Conservation (phyloP, 2,329 filamentous ascomycete species). For the Ophiostoma tasmaniense region DNA sequence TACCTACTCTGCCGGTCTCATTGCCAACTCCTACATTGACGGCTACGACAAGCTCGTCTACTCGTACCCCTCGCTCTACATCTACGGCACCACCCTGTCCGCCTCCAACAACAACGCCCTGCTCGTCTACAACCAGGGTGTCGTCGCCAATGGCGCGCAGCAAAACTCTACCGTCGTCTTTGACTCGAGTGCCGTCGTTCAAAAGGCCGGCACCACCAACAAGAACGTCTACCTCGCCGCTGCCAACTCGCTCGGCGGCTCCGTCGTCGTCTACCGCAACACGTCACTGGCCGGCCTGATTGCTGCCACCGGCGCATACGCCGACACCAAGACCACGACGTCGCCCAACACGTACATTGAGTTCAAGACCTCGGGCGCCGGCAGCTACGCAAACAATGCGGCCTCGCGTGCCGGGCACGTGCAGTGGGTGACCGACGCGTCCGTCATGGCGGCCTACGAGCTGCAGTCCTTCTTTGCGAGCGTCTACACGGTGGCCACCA, state of each 20-base stretch:
- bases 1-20: constrained; percentile 29
- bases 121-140: constrained; percentile 29
- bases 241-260: constrained; percentile 31
- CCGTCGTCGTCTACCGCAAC: constrained; percentile 34
- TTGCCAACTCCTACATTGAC: constrained; percentile 38
- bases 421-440: constrained; percentile 26
- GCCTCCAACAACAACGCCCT: constrained; percentile 29
- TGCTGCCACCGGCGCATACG: constrained; percentile 28
- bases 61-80: constrained; percentile 33
- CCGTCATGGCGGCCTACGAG: constrained; percentile 29
- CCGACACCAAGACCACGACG: constrained; percentile 28
- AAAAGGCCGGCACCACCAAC: constrained; percentile 28
- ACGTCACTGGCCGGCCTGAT: constrained; percentile 32
- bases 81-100: constrained; percentile 36
- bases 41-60: constrained; percentile 35
- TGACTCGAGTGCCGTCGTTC: constrained; percentile 32
- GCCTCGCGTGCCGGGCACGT: constrained; percentile 30
- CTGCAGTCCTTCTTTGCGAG: constrained; percentile 30
- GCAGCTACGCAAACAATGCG: constrained; percentile 32
- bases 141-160: constrained; percentile 22
- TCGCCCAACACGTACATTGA: constrained; percentile 33
- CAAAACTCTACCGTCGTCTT: constrained; percentile 35
- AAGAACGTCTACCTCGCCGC: constrained; percentile 35
- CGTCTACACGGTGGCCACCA: constrained; percentile 28
- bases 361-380: constrained; percentile 33